Base-by-base conservation (phyloP, 2,329 filamentous ascomycete species). In the Ascocoryne sarcoides region DNA sequence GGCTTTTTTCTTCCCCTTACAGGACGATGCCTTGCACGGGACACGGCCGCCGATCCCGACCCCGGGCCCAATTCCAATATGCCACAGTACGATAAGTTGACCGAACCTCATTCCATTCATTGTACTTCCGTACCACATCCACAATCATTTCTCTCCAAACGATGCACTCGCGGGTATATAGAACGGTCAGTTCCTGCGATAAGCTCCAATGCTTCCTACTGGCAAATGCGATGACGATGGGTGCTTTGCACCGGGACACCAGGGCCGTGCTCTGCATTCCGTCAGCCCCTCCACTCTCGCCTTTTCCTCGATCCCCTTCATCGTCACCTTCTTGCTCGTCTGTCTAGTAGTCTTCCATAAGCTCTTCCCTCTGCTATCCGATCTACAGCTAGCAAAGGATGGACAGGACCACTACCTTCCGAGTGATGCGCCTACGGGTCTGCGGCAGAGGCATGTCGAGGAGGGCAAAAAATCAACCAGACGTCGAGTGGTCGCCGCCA, bases 291-390 rank as follows among this genome's bases (percentile, higher is more conserved):
- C 70, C 32, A 65, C 69, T 21, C 59, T 77, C 28, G 51, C 79
- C 36, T 70, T 84, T 43, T 75, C 85, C 17, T 70, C 75, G 8
- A 60, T 74, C 3, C 84, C 85, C 0, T 86, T 92, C 60, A 59
- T 84, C 43, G 60, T 77, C 43, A 84, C 84, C 28, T 90, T 90
- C 61, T 49, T 75, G 47, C 55, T 73, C 37, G 75, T 84, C 49
- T 74, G 73, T 36, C 54, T 74, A 26, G 62, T 84, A 39, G 80
- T 83, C 36, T 71, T 78, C 37, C 73, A 76, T 26, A 80, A 76
- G 53, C 64, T 93, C 14, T 88, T 85, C 53, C 85, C 86, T 3
- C 65, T 76, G n/a, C 71, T 93, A 7, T 78, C 82, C 30, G 70
- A 70, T 44, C 55, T 71, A 10, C 65, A 72, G 45, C 59, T 60